Evolutionary conservation across 1,139 yeast genomes (phyloP), one percentile per base, ranked within the genome.

Genomic region (Starmera stellimalicola): DNA sequence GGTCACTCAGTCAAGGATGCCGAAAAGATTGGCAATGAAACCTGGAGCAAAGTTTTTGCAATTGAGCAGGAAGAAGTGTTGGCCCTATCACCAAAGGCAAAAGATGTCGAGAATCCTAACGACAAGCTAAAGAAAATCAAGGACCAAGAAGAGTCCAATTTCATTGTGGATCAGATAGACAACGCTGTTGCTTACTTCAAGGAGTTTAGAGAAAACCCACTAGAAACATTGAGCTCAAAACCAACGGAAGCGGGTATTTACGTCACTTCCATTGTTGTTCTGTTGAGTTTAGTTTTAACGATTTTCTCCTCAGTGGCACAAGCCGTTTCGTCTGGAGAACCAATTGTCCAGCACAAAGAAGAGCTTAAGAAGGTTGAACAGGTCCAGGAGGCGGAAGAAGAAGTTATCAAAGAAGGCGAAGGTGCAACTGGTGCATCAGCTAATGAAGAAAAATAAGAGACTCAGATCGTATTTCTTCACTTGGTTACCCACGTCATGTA

Each of bases 1-100:
- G 96, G 96, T 11, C 91, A 83, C 51, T 76, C 84, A 4, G 60
- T 85, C 14, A 64, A 60, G 18, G 95, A 87, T 51, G 96, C 96
- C 7, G 95, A 87, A 60, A 42, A 51, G 11, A 66, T 87, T 45
- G 96, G 95, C 17, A 87, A 87, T 53, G 55, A 60, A 14, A 85
- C 96, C 0, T 87, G 72, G 58, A 47, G 60, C 19, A 73, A 76
- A 33, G 87, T 87, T 62, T 59, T 60, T 32, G 65, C 62, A 19
- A 51, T 77, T 40, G 95, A 87, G 58, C 46, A 44, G 32, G 52
- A 55, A 32, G 64, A 61, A 26, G 62, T 65, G 17, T 48, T 58
- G 17, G 44, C 47, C 6, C 56, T 57, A 34, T 60, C 59, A 35
- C 70, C 70, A 36, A 57, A 59, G 34, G 54, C 70, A 6, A 54